Conservation (phyloP, 2,329 filamentous ascomycete genomes). For the Sclerotinia sclerotiorum region DNA sequence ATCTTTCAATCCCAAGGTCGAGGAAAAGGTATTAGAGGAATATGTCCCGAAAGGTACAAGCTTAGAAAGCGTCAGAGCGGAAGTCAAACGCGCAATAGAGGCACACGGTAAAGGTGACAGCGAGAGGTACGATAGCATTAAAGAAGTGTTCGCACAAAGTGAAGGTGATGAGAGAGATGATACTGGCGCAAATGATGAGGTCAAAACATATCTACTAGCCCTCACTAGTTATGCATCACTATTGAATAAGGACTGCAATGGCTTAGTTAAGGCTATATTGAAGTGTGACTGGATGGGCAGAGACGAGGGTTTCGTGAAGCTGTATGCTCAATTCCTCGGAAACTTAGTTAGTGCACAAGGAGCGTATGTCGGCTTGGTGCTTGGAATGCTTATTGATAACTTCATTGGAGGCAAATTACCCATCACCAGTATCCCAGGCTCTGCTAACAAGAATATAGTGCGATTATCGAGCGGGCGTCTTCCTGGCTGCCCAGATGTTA, state of each 20-base stretch:
- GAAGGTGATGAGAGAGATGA: constrained; percentile 30
- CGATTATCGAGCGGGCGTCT: constrained; percentile 42
- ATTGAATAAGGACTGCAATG: constrained; percentile 58
- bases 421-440: constrained; percentile 33
- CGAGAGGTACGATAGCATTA: constrained; percentile 61
- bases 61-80: constrained; percentile 37
- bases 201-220: constrained; percentile 62
- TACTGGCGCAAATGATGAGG: constrained; percentile 39
- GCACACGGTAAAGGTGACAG: constrained; percentile 57
- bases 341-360: constrained; percentile 80
- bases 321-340: constrained; percentile 67
- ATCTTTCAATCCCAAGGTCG: constrained; percentile 39
- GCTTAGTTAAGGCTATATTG: constrained; percentile 59
- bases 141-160: constrained; percentile 50
- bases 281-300: constrained; percentile 64
- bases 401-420: constrained; percentile 57
- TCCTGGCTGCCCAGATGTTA: constrained; percentile 55
- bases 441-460: constrained; percentile 44
- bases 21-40: constrained; percentile 40
- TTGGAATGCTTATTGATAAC: constrained; percentile 78
- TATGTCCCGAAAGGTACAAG: constrained; percentile 33
- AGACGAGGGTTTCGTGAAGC: constrained; percentile 63
- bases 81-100: constrained; percentile 47
- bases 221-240: constrained; percentile 61
- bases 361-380: constrained; percentile 69